phyloP scores from a whole-genome alignment of 2,329 filamentous ascomycete genomes.

The Huntiella omanensis region DNA sequence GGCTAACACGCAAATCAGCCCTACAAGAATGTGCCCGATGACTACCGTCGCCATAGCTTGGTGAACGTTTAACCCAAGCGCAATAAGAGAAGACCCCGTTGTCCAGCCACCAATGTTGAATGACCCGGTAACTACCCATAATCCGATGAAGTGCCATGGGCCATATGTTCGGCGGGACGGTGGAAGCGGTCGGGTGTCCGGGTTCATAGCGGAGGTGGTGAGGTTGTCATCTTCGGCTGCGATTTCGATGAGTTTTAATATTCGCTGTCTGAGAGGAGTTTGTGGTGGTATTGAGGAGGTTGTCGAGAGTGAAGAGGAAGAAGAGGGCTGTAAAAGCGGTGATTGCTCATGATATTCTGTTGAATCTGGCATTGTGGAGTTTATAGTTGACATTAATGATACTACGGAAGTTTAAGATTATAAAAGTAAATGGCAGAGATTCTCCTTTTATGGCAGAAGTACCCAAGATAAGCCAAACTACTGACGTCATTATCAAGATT shows the following conservation, averaged over 20 bases:
- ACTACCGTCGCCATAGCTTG: conserved; percentile 26
- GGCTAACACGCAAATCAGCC: conserved; percentile 24
- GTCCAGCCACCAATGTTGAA: conserved; percentile 20
- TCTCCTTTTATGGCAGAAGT: background rate
- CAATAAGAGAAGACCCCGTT: conserved; percentile 21
- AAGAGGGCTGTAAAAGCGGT: background rate
- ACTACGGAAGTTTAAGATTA: background rate
- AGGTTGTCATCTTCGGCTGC: background rate
- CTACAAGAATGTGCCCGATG: conserved; percentile 24
- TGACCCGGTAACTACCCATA: conserved; percentile 19
- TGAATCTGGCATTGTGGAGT: background rate
- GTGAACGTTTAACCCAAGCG: conserved; percentile 24
- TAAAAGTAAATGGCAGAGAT: background rate
- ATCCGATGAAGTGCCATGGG: conserved; percentile 17
- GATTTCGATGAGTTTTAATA: background rate
- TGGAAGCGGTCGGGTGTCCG: conserved; percentile 17
- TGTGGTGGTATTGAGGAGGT: background rate
- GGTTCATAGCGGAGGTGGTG: conserved; percentile 13
- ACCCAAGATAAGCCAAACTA: too few relatives aligned
- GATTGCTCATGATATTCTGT: background rate
- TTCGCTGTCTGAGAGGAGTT: background rate
- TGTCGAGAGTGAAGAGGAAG: too few relatives aligned
- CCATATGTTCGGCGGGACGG: conserved; percentile 17
- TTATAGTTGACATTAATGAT: background rate
- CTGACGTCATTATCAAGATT: too few relatives aligned